Evolutionary conservation across 1,284 basidiomycete genomes (phyloP), one percentile per base, ranked within the genome.

Genomic region (Leccinum pachyderme): DNA sequence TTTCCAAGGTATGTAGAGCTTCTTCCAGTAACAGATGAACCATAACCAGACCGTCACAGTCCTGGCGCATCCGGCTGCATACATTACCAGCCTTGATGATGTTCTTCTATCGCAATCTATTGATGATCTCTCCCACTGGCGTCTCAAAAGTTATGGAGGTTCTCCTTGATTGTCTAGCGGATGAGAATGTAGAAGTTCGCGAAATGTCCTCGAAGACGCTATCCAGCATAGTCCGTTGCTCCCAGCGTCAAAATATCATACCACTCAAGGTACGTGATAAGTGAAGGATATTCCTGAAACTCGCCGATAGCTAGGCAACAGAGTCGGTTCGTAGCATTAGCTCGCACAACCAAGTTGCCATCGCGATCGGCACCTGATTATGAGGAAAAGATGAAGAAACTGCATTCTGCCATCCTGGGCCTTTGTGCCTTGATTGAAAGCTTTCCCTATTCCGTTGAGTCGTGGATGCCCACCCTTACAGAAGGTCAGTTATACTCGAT

Each of bases 161-260:
- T 32, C 77, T 96, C 47, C 79, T 93, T 28, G 84, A 88, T 49
- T 95, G 95, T 68, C 76, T 98, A 49, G 80, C 83, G 27, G 95
- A 98, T 69, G 89, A 92, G 67, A 96, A 96, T 67, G 87, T 95
- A 51, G 95, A 98, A 75, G 95, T 98, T 29, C 83, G 95, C 57
- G 92, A 95, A 71, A 95, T 91, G 81, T 91, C 93, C n/a, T 91
- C 91, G 5, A 88, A 88, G 74, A 91, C 93, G 41, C 77, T 99
- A 32, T 90, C 91, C 18, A 91, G 93, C 22, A 87, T 99, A 61
- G 83, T 99, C 35, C 82, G 96, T 59, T 97, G 94, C 68, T 96
- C 94, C 11, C 94, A 98, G 70, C 82, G 95, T 53, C 83, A 91
- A 57, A 91, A 89, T 65, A 95, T 98, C 63, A 75, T 91, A 49